These are phyloP conservation scores for Purshia tridentata DNA, from an alignment of 306 rosid species.

Conservation along the genomic window DNA sequence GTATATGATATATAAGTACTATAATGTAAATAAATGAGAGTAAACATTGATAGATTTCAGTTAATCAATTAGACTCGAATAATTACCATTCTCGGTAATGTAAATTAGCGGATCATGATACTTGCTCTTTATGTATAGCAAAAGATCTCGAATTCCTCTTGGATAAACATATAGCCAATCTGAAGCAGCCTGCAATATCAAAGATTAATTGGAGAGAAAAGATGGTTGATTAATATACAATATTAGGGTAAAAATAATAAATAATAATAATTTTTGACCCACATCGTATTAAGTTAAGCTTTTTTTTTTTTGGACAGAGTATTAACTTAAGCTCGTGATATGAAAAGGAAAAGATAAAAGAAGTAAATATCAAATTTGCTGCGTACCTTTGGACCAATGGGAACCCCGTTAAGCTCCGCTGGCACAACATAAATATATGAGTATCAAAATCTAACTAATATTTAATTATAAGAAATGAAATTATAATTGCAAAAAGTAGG, in stretches of 20 bases:
- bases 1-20: neutral
- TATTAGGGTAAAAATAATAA: no score
- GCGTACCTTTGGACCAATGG: slow-evolving; percentile 47
- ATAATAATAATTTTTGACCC: no score
- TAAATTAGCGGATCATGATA: slow-evolving; percentile 53
- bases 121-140: slow-evolving; percentile 45
- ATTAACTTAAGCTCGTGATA: no score
- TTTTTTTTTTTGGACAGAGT: no score
- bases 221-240: neutral
- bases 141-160: slow-evolving; percentile 42
- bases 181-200: slow-evolving; percentile 26
- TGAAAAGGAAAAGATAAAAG: no score
- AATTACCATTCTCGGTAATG: slow-evolving; percentile 67
- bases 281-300: no score
- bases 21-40: no score
- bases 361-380: neutral
- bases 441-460: no score
- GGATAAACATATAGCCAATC: slow-evolving; percentile 51
- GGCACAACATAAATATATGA: neutral
- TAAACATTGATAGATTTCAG: slow-evolving; percentile 41
- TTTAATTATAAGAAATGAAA: no score
- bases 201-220: neutral
- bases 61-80: slow-evolving; percentile 25
- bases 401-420: slow-evolving; percentile 38
- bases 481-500: neutral